Conservation (phyloP, 2,329 filamentous ascomycete species). For the Fusarium sp. region DNA sequence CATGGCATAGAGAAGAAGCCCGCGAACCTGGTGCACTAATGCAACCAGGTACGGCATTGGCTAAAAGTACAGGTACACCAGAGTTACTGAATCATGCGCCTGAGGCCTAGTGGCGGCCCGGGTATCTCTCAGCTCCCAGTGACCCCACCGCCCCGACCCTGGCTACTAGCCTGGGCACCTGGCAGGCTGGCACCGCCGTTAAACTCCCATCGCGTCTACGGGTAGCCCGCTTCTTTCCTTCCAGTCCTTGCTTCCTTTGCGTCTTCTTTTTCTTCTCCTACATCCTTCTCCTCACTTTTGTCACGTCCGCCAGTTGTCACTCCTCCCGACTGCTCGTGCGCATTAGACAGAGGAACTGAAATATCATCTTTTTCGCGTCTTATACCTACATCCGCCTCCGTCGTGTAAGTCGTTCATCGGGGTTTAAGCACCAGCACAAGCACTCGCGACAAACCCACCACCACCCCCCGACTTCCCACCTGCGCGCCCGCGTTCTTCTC, state of each 20-base stretch:
- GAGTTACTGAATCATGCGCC: conserved; percentile 26
- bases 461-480: conserved; percentile 42
- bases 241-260: conserved; percentile 24
- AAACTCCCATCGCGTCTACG: conserved; percentile 48
- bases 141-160: conserved; percentile 28
- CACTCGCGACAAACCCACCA: conserved; percentile 28
- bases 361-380: conserved; percentile 39
- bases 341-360: conserved; percentile 3
- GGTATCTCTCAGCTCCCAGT: conserved; percentile 25
- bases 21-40: conserved; percentile 29
- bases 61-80: conserved; percentile 28
- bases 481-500: conserved; percentile 41
- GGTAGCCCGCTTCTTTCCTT: conserved; percentile 45
- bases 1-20: not conserved
- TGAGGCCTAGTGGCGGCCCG: conserved; percentile 1
- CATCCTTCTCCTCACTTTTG: conserved; percentile 26
- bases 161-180: conserved; percentile 44
- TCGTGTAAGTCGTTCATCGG: conserved; percentile 53
- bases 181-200: conserved; percentile 38
- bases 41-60: conserved; percentile 32
- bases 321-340: not conserved
- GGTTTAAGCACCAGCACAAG: conserved; percentile 3
- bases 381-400: conserved; percentile 30
- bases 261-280: conserved; percentile 36
- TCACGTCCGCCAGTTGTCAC: conserved; percentile 25